Base-by-base conservation (phyloP, 768 basidiomycete species). In the Tricholoma sp. region DNA sequence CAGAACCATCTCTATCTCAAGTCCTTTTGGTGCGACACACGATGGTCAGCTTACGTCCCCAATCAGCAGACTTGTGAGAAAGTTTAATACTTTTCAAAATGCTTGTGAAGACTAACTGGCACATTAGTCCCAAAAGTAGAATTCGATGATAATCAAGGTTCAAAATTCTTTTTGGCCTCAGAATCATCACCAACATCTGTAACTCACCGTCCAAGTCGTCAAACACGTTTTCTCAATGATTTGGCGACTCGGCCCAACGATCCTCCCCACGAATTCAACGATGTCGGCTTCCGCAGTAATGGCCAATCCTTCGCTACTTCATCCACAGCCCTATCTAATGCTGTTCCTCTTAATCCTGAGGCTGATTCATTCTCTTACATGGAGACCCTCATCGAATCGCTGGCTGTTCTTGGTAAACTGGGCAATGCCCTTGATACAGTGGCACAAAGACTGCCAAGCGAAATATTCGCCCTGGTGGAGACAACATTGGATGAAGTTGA, bases 1-100 rank as follows among this genome's bases (percentile, higher is more conserved):
- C 95, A 98, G 66, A 92, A 86, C 62, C 97, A 99, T 71, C 73
- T 99, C n/a, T 99, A 97, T 71, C 83, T 99, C 57, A 97, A 96
- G 66, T 91, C 89, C 0, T 96, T 94, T 69, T 97, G 94, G 85
- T 94, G 92, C 66, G 96, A 98, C 62, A 82, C 86, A 5, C 84
- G 96, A 31, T 99, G 97, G 97, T 77, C 84, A 15, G 72, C 89
- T 0, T 98, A 97, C 68, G 73, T 80, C 10, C 85, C 88, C 0
- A 88, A 88, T 53, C 97, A 98, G 67, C 80, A 84, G 54, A 70
- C 72, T 10, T 79, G 95, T 95, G 64, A 72, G 91, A 9, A 9
- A 42, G 20, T 42, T 42, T 20, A 39, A 20, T 39, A 15, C 10
- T 13, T 8, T 52, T n/a, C 20, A 13, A 9, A 28, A 24, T 7